Evolutionary conservation across 2,329 filamentous ascomycete genomes (phyloP), one percentile per base, ranked within the genome.

Genomic region (Colletotrichum falcatum): DNA sequence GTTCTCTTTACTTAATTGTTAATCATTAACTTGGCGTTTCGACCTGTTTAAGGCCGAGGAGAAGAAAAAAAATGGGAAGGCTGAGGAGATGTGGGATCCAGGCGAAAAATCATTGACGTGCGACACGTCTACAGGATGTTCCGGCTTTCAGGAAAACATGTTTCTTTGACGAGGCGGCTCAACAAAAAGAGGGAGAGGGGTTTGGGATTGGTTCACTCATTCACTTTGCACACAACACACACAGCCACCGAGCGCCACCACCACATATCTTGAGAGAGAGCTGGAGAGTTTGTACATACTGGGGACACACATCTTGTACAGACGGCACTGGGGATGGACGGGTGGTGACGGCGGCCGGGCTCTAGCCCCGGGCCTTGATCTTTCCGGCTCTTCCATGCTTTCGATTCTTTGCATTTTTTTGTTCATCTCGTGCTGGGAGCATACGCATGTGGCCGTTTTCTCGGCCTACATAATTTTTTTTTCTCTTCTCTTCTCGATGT

Each of bases 1-100:
- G 53, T 18, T 46, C n/a, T 61, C 65, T 20, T 49, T 53, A 67
- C 58, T 49, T 28, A 20, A 8, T 62, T 59, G 67, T 30, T n/a
- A 59, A 54, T 67, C 64, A 67, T 70, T 59, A 30, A 70, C 14
- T 53, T 59, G 64, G 67, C 67, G 67, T 70, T 70, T 37, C 42
- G 1, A 46, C 56, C 46, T 62, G 28, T 26, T 70, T 46, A 39
- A 59, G 67, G 64, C 67, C 59, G 58, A 54, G 67, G 58, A 62
- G 66, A 67, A 44, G 20, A 35, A 20, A 49, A 48, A 69, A 70
- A 61, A 66, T 54, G 58, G 58, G 33, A n/a, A n/a, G n/a, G n/a
- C n/a, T n/a, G n/a, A n/a, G n/a, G n/a, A n/a, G n/a, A n/a, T n/a
- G n/a, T n/a, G n/a, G n/a, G n/a, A n/a, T n/a, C n/a, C n/a, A n/a